Evolutionary conservation across 148 eudicot species (phyloP).

Genomic region (Rhododendron vialii): DNA sequence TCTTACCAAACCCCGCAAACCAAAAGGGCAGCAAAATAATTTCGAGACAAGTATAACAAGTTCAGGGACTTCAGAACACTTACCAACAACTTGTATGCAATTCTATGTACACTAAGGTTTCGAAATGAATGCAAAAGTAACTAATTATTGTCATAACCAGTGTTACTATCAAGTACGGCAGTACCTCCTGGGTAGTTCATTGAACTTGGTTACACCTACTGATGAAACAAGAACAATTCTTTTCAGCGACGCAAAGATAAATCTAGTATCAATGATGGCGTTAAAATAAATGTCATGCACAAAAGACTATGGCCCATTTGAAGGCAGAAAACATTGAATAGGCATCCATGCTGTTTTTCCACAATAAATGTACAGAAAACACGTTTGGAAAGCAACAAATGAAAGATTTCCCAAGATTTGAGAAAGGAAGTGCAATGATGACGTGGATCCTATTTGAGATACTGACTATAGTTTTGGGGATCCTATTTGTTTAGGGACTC

Average conservation of each 20-base stretch:
- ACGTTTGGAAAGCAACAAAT: not conserved
- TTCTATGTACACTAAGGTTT: too few species aligned
- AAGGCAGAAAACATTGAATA: not conserved
- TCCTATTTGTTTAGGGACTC: not conserved
- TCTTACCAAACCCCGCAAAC: not conserved
- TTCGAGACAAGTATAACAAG: not conserved
- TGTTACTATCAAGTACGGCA: conserved; percentile 12
- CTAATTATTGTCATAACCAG: not conserved
- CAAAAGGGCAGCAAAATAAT: not conserved
- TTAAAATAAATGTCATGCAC: not conserved
- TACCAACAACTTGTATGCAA: not conserved
- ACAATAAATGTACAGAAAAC: not conserved
- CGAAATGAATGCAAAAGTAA: not conserved
- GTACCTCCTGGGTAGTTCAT: conserved; percentile 97
- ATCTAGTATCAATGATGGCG: not conserved
- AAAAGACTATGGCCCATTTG: not conserved
- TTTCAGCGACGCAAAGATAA: conserved; percentile 37
- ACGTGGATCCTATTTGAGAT: not conserved
- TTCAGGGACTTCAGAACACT: not conserved
- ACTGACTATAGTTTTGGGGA: not conserved
- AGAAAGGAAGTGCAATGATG: not conserved
- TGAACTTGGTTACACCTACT: conserved; percentile 89
- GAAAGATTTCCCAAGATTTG: not conserved
- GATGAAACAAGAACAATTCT: conserved; percentile 94
- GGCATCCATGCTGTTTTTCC: not conserved